Evolutionary conservation across 2,329 filamentous ascomycete species (phyloP).

Genomic region (Macrophomina phaseolina): DNA sequence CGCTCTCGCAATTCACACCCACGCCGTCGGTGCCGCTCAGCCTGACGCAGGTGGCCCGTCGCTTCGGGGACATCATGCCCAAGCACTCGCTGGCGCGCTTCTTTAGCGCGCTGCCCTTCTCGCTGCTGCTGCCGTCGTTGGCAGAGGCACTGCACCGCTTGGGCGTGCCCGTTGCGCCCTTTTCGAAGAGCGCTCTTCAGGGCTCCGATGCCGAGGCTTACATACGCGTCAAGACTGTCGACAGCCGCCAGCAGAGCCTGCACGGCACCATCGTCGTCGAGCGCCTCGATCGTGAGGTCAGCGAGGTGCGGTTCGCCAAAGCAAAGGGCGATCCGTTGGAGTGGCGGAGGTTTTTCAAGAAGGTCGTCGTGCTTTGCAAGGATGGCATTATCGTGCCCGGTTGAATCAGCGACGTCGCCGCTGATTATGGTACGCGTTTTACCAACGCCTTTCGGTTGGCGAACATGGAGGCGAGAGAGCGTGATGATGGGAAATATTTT

Average conservation of each 20-base stretch:
- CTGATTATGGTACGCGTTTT: no score
- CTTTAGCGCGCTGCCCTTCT: slow-evolving; percentile 79
- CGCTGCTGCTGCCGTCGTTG: slow-evolving; percentile 79
- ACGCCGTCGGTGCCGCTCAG: slow-evolving; percentile 79
- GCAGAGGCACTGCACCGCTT: slow-evolving; percentile 82
- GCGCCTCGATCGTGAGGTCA: slow-evolving; percentile 66
- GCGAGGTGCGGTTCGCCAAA: slow-evolving; percentile 92
- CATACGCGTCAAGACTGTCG: slow-evolving; percentile 76
- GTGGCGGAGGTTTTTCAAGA: slow-evolving; percentile 97
- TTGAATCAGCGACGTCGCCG: background rate
- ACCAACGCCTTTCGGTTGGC: background rate
- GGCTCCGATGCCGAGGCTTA: slow-evolving; percentile 59
- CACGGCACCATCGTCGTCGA: slow-evolving; percentile 79
- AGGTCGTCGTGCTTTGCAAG: slow-evolving; percentile 84
- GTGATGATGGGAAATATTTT: no score
- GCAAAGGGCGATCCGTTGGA: slow-evolving; percentile 94
- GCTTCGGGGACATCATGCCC: slow-evolving; percentile 90
- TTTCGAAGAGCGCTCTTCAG: slow-evolving; percentile 40
- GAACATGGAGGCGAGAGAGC: no score
- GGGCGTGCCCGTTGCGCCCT: slow-evolving; percentile 72
- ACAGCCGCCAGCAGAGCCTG: slow-evolving; percentile 73
- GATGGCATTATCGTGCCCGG: slow-evolving; percentile 69
- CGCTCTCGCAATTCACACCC: slow-evolving; percentile 80
- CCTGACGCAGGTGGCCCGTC: slow-evolving; percentile 85
- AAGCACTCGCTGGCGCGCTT: slow-evolving; percentile 87